Percentiles rank a stretch among this genome's conserved stretches.
Conservation (phyloP, 257 asterid species). For the Verbena officinalis region DNA sequence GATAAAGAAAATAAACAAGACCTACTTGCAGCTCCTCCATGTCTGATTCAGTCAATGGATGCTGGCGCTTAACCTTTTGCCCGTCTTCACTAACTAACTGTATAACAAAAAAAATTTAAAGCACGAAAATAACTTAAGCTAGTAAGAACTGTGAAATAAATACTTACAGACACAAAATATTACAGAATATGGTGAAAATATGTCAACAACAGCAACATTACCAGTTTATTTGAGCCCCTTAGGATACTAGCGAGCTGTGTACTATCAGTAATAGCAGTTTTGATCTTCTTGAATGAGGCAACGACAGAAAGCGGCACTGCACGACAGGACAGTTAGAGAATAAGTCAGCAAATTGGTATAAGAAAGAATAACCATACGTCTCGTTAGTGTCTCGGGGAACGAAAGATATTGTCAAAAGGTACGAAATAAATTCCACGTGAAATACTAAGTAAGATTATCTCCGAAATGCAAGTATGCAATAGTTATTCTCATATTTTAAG, state of each 20-base stretch:
- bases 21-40: constrained; percentile 91
- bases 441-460: neutral
- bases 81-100: constrained; percentile 93
- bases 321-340: constrained; percentile 26
- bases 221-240: constrained; percentile 69
- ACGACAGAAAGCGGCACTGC: constrained; percentile 83
- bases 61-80: constrained; percentile 68
- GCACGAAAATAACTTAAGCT: constrained; percentile 17
- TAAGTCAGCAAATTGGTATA: neutral
- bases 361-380: neutral
- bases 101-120: constrained; percentile 24
- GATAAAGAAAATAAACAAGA: constrained; percentile 10
- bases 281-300: constrained; percentile 82
- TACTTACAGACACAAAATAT: constrained; percentile 11
- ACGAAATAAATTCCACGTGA: neutral
- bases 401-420: neutral
- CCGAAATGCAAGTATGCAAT: neutral
- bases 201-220: constrained; percentile 21
- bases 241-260: constrained; percentile 73
- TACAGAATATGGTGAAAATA: neutral
- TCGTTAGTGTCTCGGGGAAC: constrained; percentile 1
- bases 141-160: constrained; percentile 12
- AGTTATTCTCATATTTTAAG: neutral
- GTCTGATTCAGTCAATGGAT: constrained; percentile 66
- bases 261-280: constrained; percentile 52